Percentiles rank a stretch among this genome's conserved stretches.
These are phyloP conservation scores for Parasitella parasitica DNA, from an alignment of 371 early-diverging fungal genomes.

Conservation along the genomic window DNA sequence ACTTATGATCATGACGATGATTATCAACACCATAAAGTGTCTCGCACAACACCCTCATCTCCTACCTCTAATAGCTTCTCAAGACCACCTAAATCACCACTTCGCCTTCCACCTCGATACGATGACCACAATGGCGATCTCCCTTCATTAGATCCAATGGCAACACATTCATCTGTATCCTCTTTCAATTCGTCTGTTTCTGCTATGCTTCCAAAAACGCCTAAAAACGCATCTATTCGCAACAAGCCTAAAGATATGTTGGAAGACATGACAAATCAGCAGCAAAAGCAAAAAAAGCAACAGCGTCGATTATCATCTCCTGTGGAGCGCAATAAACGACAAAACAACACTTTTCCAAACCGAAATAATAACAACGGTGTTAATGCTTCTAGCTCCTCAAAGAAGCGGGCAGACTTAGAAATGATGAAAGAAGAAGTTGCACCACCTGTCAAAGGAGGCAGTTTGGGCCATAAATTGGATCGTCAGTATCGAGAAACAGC, in stretches of 20 bases:
- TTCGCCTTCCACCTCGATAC: slow-evolving; percentile 17
- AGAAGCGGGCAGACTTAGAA: slow-evolving; percentile 2
- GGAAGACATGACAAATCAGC: not conserved
- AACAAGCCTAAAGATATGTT: not conserved
- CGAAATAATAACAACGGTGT: slow-evolving; percentile 9
- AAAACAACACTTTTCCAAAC: slow-evolving; percentile 25
- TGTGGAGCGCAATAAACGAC: slow-evolving; percentile 8
- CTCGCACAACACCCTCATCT: slow-evolving; percentile 15
- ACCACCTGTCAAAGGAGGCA: slow-evolving; percentile 8
- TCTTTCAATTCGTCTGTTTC: slow-evolving; percentile 25
- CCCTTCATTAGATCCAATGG: slow-evolving; percentile 10
- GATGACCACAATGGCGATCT: slow-evolving; percentile 1
- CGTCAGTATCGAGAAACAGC: slow-evolving; percentile 25
- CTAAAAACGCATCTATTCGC: slow-evolving; percentile 10
- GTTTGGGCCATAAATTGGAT: slow-evolving; percentile 36
- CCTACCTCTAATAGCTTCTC: slow-evolving; percentile 17
- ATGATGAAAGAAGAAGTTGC: slow-evolving; percentile 3
- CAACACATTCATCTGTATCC: slow-evolving; percentile 14
- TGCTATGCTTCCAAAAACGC: slow-evolving; percentile 16
- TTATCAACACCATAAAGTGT: not conserved
- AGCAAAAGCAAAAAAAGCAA: not conserved
- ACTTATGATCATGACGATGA: not conserved
- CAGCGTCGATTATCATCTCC: slow-evolving; percentile 15
- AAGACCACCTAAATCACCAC: slow-evolving; percentile 46
- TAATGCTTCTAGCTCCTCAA: not conserved